Evolutionary conservation across 306 rosid species (phyloP).

Genomic region (Cucurbita ficifolia): DNA sequence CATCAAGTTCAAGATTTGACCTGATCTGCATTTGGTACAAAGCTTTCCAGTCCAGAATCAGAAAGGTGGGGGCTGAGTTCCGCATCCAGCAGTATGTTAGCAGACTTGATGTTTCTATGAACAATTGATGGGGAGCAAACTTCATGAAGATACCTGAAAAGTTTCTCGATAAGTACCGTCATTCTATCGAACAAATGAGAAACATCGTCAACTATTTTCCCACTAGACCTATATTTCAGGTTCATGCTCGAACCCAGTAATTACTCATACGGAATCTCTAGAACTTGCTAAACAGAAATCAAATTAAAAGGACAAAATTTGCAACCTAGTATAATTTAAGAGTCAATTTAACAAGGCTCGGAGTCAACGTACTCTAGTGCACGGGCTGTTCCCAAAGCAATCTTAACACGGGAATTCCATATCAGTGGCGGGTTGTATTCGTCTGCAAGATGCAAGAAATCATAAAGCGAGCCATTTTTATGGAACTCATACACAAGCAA

Average conservation of each 20-base stretch:
- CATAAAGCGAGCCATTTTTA: conserved; percentile 71
- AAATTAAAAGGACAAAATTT: neutral
- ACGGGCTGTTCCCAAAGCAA: conserved; percentile 93
- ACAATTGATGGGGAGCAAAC: conserved; percentile 77
- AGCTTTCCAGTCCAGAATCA: conserved; percentile 69
- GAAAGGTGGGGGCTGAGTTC: conserved; percentile 91
- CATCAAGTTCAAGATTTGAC: conserved; percentile 13
- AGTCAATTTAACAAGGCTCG: neutral
- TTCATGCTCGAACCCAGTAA: neutral
- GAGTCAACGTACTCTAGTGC: conserved; percentile 66
- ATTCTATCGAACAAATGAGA: neutral
- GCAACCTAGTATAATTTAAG: neutral
- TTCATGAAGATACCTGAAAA: conserved; percentile 83
- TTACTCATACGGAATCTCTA: neutral
- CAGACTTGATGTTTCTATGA: conserved; percentile 72
- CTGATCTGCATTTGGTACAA: conserved; percentile 49
- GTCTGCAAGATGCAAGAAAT: conserved; percentile 72
- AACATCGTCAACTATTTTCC: neutral
- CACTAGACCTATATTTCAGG: neutral
- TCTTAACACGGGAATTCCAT: conserved; percentile 87
- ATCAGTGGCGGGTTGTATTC: conserved; percentile 72
- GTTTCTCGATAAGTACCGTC: neutral
- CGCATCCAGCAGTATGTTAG: conserved; percentile 72
- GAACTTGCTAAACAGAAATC: neutral
- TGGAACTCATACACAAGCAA: conserved; percentile 78